Evolutionary conservation across 495 filamentous ascomycete species (phyloP).

Genomic region (Penicillium cinerascens): DNA sequence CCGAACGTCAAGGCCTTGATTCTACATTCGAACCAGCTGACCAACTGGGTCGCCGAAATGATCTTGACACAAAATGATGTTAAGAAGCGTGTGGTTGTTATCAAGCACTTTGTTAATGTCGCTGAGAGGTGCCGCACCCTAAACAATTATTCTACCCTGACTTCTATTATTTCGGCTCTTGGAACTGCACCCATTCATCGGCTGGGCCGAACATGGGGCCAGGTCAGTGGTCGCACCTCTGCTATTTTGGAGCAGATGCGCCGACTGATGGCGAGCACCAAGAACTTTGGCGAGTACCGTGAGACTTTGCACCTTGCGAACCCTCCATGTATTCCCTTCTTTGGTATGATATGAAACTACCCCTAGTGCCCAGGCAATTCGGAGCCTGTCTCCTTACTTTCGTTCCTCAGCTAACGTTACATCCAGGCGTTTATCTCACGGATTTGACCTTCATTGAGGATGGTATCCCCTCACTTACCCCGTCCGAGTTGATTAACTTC

Average conservation of each 20-base stretch:
- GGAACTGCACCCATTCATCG: constrained; percentile 93
- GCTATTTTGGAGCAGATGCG: constrained; percentile 84
- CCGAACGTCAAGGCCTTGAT: constrained; percentile 94
- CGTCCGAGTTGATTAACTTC: constrained; percentile 95
- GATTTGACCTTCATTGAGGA: constrained; percentile 99
- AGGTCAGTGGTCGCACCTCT: constrained; percentile 80
- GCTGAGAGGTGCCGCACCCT: constrained; percentile 95
- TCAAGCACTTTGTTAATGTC: constrained; percentile 96
- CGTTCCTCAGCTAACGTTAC: constrained; percentile 6
- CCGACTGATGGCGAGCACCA: constrained; percentile 91
- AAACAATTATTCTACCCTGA: constrained; percentile 97
- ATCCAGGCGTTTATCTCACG: constrained; percentile 87
- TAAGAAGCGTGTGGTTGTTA: constrained; percentile 92
- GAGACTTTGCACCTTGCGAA: constrained; percentile 89
- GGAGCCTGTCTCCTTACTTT: not conserved
- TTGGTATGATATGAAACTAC: constrained; percentile 59
- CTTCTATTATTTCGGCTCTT: constrained; percentile 96
- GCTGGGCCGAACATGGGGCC: constrained; percentile 89
- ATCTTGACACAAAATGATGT: constrained; percentile 91
- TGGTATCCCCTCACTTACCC: constrained; percentile 92
- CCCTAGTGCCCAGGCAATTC: not conserved
- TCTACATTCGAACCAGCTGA: constrained; percentile 95
- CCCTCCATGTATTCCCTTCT: constrained; percentile 97
- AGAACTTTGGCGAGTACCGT: constrained; percentile 96
- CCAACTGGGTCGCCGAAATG: constrained; percentile 99